Evolutionary conservation across 1,139 yeast species (phyloP).

Genomic region (Taphrina flavorubra): DNA sequence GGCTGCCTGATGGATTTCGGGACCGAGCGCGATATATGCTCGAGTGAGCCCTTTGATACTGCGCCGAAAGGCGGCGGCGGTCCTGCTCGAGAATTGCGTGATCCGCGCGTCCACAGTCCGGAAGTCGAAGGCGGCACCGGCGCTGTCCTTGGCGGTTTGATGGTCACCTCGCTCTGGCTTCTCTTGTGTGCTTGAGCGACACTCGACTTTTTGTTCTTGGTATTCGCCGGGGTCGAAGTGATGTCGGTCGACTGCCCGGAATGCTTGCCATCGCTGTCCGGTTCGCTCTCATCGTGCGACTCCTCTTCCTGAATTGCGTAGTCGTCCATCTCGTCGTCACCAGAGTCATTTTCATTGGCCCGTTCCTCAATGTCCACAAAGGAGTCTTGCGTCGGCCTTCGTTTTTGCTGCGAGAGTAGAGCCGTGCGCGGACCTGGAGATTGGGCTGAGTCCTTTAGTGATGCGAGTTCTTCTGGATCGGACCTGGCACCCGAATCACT

Average conservation of each 20-base stretch:
- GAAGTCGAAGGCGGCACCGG: neutral
- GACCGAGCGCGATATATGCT: neutral
- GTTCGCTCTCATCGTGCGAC: slow-evolving; percentile 22
- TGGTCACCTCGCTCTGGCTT: slow-evolving; percentile 13
- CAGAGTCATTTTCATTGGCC: slow-evolving; percentile 29
- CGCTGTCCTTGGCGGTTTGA: slow-evolving; percentile 1
- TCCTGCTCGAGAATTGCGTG: neutral
- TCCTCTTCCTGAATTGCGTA: slow-evolving; percentile 12
- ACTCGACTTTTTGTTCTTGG: neutral
- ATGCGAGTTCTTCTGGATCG: slow-evolving; percentile 28
- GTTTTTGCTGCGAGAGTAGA: neutral
- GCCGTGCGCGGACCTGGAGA: slow-evolving; percentile 2
- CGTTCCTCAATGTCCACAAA: slow-evolving; percentile 12
- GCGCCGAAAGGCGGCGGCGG: neutral
- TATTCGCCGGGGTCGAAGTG: slow-evolving; percentile 8
- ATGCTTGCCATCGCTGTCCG: slow-evolving; percentile 4
- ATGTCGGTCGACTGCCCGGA: slow-evolving; percentile 14
- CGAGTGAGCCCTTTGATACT: neutral
- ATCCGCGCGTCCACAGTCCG: slow-evolving; percentile 5
- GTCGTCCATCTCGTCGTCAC: slow-evolving; percentile 35
- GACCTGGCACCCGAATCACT: slow-evolving; percentile 27
- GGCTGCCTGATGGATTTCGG: slow-evolving; percentile 5
- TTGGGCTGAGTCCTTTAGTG: neutral
- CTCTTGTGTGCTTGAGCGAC: slow-evolving; percentile 5
- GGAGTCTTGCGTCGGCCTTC: slow-evolving; percentile 28